Percentiles rank a stretch among this genome's conserved stretches.
phyloP scores from a whole-genome alignment of 2,329 filamentous ascomycete species.

The Polytolypa hystricis region DNA sequence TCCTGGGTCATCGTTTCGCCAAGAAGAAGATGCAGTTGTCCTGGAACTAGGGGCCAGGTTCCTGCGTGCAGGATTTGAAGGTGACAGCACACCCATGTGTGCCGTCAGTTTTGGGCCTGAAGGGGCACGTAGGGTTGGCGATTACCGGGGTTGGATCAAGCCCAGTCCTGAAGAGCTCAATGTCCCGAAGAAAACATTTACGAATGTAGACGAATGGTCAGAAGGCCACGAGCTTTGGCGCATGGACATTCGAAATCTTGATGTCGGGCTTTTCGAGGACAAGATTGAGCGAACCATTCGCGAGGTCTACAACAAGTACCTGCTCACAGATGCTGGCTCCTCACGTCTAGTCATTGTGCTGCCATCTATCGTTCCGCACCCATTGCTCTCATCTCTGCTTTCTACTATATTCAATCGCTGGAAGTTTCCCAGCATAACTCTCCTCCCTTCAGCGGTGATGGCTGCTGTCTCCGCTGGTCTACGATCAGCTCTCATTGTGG shows the following conservation, averaged over 20 bases:
- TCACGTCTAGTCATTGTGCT: conserved; percentile 64
- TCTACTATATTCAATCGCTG: conserved; percentile 72
- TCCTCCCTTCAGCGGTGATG: conserved; percentile 68
- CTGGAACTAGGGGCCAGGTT: conserved; percentile 73
- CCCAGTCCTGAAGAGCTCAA: conserved; percentile 41
- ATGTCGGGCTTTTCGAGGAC: conserved; percentile 72
- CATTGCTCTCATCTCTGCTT: conserved; percentile 63
- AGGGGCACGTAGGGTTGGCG: conserved; percentile 64
- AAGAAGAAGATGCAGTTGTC: conserved; percentile 75
- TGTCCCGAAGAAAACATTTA: conserved; percentile 13
- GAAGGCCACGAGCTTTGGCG: conserved; percentile 60
- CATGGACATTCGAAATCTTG: conserved; percentile 58
- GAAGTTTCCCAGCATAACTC: conserved; percentile 66
- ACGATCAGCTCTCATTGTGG: conserved; percentile 74
- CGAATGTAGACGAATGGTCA: conserved; percentile 33
- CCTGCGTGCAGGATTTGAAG: conserved; percentile 74
- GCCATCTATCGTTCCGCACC: conserved; percentile 65
- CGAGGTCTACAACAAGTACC: conserved; percentile 69
- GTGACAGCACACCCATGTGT: conserved; percentile 65
- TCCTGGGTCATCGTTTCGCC: conserved; percentile 45
- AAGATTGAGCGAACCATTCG: conserved; percentile 74
- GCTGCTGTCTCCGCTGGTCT: conserved; percentile 67
- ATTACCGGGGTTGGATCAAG: conserved; percentile 61
- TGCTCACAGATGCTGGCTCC: conserved; percentile 50
- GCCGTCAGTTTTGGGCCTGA: conserved; percentile 62